Percentiles rank a stretch among this genome's conserved stretches.
These are phyloP conservation scores for Peronosclerospora sorghi DNA, from an alignment of 352 stramenopile species.

Conservation along the genomic window DNA sequence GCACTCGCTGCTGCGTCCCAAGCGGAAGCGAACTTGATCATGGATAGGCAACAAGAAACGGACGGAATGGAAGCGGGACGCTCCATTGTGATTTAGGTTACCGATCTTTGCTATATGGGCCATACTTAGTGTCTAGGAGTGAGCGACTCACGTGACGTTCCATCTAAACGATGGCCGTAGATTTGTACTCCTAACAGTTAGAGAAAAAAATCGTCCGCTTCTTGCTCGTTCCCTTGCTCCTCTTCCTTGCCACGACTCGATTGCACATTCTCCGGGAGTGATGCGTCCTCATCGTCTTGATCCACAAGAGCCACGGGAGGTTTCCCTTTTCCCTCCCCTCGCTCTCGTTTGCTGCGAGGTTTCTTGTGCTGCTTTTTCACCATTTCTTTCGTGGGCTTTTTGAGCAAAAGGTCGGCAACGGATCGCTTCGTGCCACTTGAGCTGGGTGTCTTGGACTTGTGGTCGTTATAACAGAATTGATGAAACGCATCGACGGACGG, in stretches of 20 bases:
- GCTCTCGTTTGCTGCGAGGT: conserved; percentile 34
- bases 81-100: conserved; percentile 72
- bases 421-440: conserved; percentile 7
- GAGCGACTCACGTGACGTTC: conserved; percentile 4
- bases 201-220: conserved; percentile 66
- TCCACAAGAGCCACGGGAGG: conserved; percentile 34
- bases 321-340: conserved; percentile 23
- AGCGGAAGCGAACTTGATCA: conserved; percentile 57
- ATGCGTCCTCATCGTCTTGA: conserved; percentile 38
- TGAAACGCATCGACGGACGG: conserved; percentile 51
- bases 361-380: conserved; percentile 57
- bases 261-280: conserved; percentile 8
- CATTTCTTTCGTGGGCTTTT: conserved; percentile 56
- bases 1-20: conserved; percentile 62
- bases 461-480: conserved; percentile 63
- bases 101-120: too few relatives aligned
- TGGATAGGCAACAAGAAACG: conserved; percentile 29
- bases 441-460: conserved; percentile 16
- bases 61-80: conserved; percentile 30
- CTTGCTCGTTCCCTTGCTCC: conserved; percentile 22
- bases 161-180: not conserved
- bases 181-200: conserved; percentile 14
- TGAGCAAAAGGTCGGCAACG: conserved; percentile 42
- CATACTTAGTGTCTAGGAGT: too few relatives aligned
- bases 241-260: conserved; percentile 11